Percentiles rank a stretch among this genome's conserved stretches.
Conservation (phyloP, 1,139 yeast genomes). For the Trichomonascaceae sp. region DNA sequence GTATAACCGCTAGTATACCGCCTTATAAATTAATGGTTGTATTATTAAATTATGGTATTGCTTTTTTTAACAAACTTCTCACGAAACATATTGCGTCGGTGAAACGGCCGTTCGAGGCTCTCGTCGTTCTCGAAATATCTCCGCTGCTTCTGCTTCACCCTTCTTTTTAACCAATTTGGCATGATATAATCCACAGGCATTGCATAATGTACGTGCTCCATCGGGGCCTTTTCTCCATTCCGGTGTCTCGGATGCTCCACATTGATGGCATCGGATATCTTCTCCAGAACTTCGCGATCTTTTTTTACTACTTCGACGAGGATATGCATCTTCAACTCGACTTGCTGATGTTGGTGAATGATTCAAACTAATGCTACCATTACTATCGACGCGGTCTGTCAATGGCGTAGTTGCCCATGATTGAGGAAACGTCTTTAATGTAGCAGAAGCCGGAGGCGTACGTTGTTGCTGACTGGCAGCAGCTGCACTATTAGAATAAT, state of each 20-base stretch:
- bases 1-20: not conserved
- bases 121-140: constrained; percentile 32
- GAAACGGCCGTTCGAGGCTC: constrained; percentile 8
- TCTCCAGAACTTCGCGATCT: constrained; percentile 18
- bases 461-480: constrained; percentile 9
- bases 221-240: constrained; percentile 91
- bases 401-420: not conserved
- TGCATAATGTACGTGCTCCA: constrained; percentile 78
- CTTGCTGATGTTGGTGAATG: not conserved
- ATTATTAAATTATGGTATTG: not conserved
- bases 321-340: not conserved
- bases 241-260: constrained; percentile 80
- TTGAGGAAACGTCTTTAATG: constrained; percentile 10
- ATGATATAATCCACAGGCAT: constrained; percentile 83
- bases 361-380: not conserved
- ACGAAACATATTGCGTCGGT: not conserved
- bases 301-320: constrained; percentile 10
- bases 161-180: constrained; percentile 64
- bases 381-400: not conserved
- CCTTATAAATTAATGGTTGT: not conserved
- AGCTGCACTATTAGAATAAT: not conserved
- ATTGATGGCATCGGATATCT: constrained; percentile 47
- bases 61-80: not conserved
- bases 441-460: constrained; percentile 9
- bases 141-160: constrained; percentile 59